Conservation (phyloP, 164 flowering plant species). For the Vitis riparia region DNA sequence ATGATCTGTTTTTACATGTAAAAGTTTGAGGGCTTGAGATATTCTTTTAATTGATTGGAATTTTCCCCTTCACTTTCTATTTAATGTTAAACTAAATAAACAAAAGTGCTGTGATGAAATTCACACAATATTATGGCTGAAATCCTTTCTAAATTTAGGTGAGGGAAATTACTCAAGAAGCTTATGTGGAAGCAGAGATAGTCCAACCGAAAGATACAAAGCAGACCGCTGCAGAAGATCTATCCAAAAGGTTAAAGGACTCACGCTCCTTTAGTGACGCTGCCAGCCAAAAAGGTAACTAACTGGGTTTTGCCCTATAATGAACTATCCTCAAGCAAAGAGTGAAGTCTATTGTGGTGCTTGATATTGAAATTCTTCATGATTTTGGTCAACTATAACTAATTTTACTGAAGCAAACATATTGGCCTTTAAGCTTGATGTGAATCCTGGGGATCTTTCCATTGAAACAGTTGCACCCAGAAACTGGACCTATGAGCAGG, state of each 20-base stretch:
- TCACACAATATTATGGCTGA: not conserved
- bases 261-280: constrained; percentile 61
- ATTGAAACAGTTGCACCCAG: too few relatives aligned
- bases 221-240: constrained; percentile 77
- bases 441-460: too few relatives aligned
- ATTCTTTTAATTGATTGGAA: not conserved
- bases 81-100: not conserved
- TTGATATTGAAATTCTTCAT: too few relatives aligned
- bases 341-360: too few relatives aligned
- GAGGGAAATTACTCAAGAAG: constrained; percentile 75
- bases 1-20: not conserved
- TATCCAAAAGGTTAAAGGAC: constrained; percentile 77
- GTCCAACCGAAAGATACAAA: constrained; percentile 52
- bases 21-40: not conserved
- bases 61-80: not conserved
- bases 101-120: not conserved
- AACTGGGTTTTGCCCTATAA: not conserved
- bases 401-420: too few relatives aligned
- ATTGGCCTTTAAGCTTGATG: too few relatives aligned
- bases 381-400: too few relatives aligned
- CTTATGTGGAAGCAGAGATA: constrained; percentile 45
- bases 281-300: constrained; percentile 67
- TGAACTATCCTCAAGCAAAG: too few relatives aligned
- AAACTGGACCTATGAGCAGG: too few relatives aligned
- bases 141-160: constrained; percentile 41